Evolutionary conservation across 768 basidiomycete species (phyloP), one percentile per base, ranked within the genome.

Genomic region (Gyrodon lividus): DNA sequence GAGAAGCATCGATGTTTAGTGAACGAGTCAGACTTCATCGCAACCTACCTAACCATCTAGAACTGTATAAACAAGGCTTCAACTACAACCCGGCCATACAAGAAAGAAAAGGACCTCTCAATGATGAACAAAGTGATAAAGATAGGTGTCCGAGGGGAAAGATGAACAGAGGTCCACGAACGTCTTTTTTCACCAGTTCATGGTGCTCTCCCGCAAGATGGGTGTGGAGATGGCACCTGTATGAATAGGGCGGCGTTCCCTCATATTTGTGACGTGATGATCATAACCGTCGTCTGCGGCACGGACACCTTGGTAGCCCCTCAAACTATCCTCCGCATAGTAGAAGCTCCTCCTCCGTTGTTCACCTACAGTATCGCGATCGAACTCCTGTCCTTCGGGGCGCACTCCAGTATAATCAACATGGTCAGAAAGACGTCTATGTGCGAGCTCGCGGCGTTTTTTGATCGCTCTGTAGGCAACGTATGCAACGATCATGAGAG

Each of bases 281-380:
- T 69, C 71, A 50, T 67, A 72, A 56, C 70, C 64, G 12, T 67
- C 67, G 39, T 76, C 72, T 42, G 72, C 74, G 34, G 56, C 58
- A 47, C 57, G 70, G 49, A 59, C 66, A 28, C 70, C 67, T 60
- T 79, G 75, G 65, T 67, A 82, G 13, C 84, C 84, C 35, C 87
- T 73, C 66, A 93, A 67, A 56, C 84, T 86, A 64, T 93, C 90
- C 71, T 92, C 91, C 3, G 90, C 90, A 62, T 82, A 93, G 69
- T 92, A 93, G 74, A 92, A 93, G 56, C 86, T 88, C 52, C 88
- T 66, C 48, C 90, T 73, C 51, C 89, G 75, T 65, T 82, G 81
- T 6, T 80, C 88, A 19, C 87, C 89, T 2, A 89, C 70, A 48
- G 80, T 83, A 59, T 90, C 88, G 62, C 82, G 81, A 62, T 91